Conservation (phyloP, 306 rosid species). For the Begonia peltatifolia region DNA sequence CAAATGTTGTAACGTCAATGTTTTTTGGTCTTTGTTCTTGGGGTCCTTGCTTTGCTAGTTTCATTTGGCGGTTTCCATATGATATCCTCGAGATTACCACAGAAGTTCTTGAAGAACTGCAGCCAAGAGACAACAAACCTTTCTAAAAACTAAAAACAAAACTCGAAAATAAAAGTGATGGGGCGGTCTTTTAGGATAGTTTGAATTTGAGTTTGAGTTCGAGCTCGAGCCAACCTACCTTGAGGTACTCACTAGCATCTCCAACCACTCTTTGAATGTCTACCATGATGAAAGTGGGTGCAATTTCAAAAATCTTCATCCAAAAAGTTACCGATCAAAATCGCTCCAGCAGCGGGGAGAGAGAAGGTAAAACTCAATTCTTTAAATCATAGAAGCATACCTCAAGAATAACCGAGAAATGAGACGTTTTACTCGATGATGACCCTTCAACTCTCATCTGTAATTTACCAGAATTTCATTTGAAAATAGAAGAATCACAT, state of each 20-base stretch:
- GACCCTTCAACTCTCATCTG: constrained; percentile 94
- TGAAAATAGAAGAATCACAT: not conserved
- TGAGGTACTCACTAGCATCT: constrained; percentile 67
- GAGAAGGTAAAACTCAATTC: not conserved
- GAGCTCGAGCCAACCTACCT: constrained; percentile 31
- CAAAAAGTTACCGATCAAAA: constrained; percentile 6
- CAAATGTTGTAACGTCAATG: constrained; percentile 19
- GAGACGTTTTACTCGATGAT: constrained; percentile 39
- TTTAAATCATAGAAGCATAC: constrained; percentile 24
- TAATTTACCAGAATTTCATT: constrained; percentile 12
- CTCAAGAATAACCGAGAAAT: constrained; percentile 73
- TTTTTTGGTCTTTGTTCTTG: constrained; percentile 42
- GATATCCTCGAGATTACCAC: constrained; percentile 82
- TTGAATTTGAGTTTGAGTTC: not conserved
- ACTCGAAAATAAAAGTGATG: no score
- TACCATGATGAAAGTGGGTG: constrained; percentile 78
- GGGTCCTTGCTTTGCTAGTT: constrained; percentile 41
- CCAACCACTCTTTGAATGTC: constrained; percentile 82
- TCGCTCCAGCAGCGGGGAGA: not conserved
- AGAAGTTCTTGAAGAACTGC: constrained; percentile 73
- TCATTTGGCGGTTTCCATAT: constrained; percentile 75
- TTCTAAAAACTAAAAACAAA: not conserved
- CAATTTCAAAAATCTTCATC: constrained; percentile 66
- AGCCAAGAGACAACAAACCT: constrained; percentile 3
- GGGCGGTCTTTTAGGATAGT: no score